Conservation (phyloP, 139 green algal genomes). For the Pedinophyceae sp. region DNA sequence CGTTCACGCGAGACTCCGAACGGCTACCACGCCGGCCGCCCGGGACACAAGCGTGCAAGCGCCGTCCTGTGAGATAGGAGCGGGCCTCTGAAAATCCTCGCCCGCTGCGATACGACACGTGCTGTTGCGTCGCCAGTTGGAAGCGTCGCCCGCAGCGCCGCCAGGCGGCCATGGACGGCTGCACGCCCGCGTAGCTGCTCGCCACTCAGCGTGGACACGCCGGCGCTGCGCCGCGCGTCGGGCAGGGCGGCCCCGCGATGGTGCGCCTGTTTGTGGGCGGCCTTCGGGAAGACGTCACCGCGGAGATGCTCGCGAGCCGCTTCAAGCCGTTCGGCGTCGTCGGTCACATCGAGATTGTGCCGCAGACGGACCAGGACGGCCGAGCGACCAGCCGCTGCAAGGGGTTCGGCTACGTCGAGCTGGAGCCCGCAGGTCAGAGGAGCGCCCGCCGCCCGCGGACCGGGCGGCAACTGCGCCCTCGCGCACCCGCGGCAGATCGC, state of each 20-base stretch:
- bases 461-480: too few species aligned
- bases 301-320: background rate
- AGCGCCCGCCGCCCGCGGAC: background rate
- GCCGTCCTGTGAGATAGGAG: too few species aligned
- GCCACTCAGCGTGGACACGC: background rate
- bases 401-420: background rate
- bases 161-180: too few species aligned
- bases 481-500: too few species aligned
- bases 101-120: background rate
- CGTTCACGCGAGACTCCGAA: too few species aligned
- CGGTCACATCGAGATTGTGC: background rate
- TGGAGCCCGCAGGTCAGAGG: background rate
- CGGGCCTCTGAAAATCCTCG: too few species aligned
- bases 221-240: background rate
- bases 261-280: background rate
- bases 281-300: background rate
- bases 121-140: background rate
- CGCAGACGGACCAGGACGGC: background rate
- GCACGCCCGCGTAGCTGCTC: too few species aligned
- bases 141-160: background rate
- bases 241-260: background rate
- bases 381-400: background rate
- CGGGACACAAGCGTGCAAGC: too few species aligned
- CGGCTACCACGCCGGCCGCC: too few species aligned
- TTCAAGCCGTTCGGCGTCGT: background rate